Conservation (phyloP, 148 eudicot species). For the Diospyros kaki region DNA sequence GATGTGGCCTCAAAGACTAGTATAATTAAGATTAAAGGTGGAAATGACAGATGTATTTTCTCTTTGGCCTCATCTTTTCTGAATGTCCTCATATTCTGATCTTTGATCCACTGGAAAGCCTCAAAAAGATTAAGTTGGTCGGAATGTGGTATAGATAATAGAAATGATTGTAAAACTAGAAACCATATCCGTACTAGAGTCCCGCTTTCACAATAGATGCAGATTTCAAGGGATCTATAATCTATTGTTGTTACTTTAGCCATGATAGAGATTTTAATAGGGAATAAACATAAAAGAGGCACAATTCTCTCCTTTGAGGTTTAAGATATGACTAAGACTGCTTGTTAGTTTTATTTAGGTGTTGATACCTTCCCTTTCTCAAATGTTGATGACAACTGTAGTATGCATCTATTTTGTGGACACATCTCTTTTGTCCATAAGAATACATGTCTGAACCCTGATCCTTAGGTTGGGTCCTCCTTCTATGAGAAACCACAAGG, state of each 20-base stretch:
- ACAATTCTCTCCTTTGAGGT: slow-evolving; percentile 6
- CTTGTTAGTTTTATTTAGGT: slow-evolving; percentile 1
- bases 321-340: background rate
- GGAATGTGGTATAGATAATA: background rate
- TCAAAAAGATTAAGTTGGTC: background rate
- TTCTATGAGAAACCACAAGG: too few relatives aligned
- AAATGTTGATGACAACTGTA: background rate
- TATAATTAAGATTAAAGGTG: background rate
- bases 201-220: background rate
- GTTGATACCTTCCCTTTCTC: background rate
- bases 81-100: background rate
- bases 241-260: background rate
- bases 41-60: background rate
- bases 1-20: background rate
- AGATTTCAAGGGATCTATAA: background rate
- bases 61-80: background rate
- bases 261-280: background rate
- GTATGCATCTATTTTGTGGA: too few relatives aligned
- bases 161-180: background rate
- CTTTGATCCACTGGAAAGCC: background rate
- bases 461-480: too few relatives aligned
- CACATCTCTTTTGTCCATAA: too few relatives aligned
- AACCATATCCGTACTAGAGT: background rate
- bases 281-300: too few relatives aligned
- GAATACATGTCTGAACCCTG: too few relatives aligned